Base-by-base conservation (phyloP, 306 rosid genomes). In the Trifolium repens region DNA sequence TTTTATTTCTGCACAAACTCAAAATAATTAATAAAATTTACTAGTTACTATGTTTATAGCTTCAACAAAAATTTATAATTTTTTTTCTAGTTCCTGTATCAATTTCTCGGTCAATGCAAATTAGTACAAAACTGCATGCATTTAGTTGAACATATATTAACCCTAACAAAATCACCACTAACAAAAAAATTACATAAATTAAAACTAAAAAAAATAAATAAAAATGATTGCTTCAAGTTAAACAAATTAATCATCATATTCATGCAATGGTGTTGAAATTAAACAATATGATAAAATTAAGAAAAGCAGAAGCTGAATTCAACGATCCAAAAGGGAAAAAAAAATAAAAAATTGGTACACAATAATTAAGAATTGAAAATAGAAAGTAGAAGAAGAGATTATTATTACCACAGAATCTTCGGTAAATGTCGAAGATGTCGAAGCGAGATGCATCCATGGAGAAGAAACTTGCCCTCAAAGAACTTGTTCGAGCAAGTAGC, bases 341-440 rank as follows among this genome's bases (percentile, higher is more conserved):
- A 34, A 1, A 61, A 68, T 77, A 34, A 39, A 14, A 7, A 13
- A 68, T 32, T 53, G 11, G n/a, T n/a, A n/a, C n/a, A n/a, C 0
- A 3, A 34, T 3, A 61, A 68, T 77, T 42, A 39, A 14, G 9
- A 24, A 9, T 12, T 4, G 7, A 6, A 8, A 39, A 43, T 60
- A 58, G 17, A n/a, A 26, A 34, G 54, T 43, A 47, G 14, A 10
- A 5, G 77, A 16, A 27, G 24, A 22, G 24, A 22, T 22, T 22
- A 22, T 22, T 22, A 72, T 66, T 82, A 94, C 99, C 92, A 69
- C 82, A 88, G 76, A 67, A 96, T 65, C 86, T 88, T 49, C 88
- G 91, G 76, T 92, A 96, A 84, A 88, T 84, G 80, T 89, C 84
- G 43, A 76, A 81, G 79, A 92, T 87, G 63, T 90, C 91, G 82